phyloP scores from a whole-genome alignment of 2,329 filamentous ascomycete species.

The Fusarium pilosicola region DNA sequence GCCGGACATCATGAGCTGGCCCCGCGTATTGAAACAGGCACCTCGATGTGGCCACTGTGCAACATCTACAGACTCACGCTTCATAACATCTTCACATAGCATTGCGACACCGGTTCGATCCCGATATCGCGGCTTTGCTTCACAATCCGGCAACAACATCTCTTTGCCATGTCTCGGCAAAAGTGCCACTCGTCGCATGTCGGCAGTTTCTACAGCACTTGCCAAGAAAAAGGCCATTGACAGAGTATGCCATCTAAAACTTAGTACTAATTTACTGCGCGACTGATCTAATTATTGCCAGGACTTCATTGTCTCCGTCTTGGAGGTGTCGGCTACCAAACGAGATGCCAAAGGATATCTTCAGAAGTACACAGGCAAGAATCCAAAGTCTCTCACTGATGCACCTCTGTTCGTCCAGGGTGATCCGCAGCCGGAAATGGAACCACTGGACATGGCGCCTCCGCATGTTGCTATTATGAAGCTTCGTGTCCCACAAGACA shows the following conservation, averaged over 20 bases:
- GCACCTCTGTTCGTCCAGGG: conserved; percentile 51
- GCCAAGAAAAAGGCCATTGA: conserved; percentile 48
- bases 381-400: conserved; percentile 39
- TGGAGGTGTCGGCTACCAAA: conserved; percentile 90
- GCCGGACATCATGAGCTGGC: conserved; percentile 52
- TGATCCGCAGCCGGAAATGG: conserved; percentile 18
- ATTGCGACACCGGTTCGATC: conserved; percentile 11
- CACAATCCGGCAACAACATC: conserved; percentile 17
- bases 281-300: conserved; percentile 48
- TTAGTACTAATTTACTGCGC: not conserved
- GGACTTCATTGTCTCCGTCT: conserved; percentile 87
- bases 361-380: conserved; percentile 74
- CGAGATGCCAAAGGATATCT: conserved; percentile 93
- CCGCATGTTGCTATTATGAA: conserved; percentile 84
- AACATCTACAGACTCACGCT: conserved; percentile 7
- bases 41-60: conserved; percentile 41
- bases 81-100: not conserved
- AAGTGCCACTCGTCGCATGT: conserved; percentile 42
- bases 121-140: conserved; percentile 23
- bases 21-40: conserved; percentile 53
- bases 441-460: conserved; percentile 41
- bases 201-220: conserved; percentile 44
- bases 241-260: conserved; percentile 40
- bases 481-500: conserved; percentile 75
- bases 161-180: conserved; percentile 16